Percentiles rank a stretch among this genome's conserved stretches.
Evolutionary conservation across 257 asterid species (phyloP).

Genomic region (Prunella vulgaris): DNA sequence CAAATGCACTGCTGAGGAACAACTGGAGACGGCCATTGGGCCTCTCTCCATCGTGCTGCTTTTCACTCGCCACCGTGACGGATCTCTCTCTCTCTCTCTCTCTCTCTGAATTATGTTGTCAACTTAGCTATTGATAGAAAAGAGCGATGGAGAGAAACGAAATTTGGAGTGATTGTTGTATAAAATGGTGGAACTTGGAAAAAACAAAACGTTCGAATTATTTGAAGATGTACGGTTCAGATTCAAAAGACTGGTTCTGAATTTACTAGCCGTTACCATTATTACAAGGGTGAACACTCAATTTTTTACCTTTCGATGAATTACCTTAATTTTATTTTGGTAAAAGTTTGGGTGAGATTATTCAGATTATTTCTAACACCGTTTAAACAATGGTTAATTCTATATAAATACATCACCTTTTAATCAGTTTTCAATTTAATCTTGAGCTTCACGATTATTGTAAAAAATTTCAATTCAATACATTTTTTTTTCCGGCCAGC

Average conservation of each 20-base stretch:
- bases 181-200: neutral
- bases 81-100: neutral
- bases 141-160: neutral
- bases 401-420: too few species aligned
- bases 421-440: too few species aligned
- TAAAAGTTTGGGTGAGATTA: neutral
- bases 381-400: too few species aligned
- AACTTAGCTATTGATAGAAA: neutral
- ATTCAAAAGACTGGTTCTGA: neutral
- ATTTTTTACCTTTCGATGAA: slow-evolving; percentile 26
- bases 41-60: slow-evolving; percentile 51
- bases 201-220: slow-evolving; percentile 48
- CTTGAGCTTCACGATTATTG: too few species aligned
- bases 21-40: slow-evolving; percentile 67
- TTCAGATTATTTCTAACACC: too few species aligned
- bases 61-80: slow-evolving; percentile 63
- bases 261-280: slow-evolving; percentile 45
- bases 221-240: slow-evolving; percentile 37
- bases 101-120: neutral
- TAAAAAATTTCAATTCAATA: too few species aligned
- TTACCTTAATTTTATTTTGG: neutral
- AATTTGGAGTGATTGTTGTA: neutral
- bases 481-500: too few species aligned
- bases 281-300: neutral
- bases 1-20: slow-evolving; percentile 36